Base-by-base conservation (phyloP, 1,284 basidiomycete genomes). In the Irpex lacteus region DNA sequence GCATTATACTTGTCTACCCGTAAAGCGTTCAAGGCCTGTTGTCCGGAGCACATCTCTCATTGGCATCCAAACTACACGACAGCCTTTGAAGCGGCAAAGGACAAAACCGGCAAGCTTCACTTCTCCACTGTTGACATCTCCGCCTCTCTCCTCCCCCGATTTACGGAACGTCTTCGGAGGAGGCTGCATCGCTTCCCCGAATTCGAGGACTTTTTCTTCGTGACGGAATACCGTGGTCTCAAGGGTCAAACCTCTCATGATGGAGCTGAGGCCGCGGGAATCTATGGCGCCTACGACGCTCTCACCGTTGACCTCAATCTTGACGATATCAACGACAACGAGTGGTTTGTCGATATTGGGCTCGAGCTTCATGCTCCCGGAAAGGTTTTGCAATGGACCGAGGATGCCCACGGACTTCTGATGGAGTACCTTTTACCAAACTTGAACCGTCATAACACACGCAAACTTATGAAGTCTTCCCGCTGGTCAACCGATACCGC, bases 291-390 rank as follows among this genome's bases (percentile, higher is more conserved):
- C 9, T 38, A 58, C 7, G 44, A 63, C 7, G 56, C 21, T 11
- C 13, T 47, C 15, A 19, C 38, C 18, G 26, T 26, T 9, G 18
- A 34, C 13, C 6, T 64, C 18, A 50, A 64, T 34, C 7, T 36
- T 15, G 26, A 13, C 13, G 21, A 40, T 3, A 56, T 61, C 26
- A 19, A 55, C 15, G n/a, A 32, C 11, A 19, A 36, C 5, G 58
- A 61, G 9, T 64, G 63, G 63, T 55, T 26, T 9, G 44, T 64
- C 38, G 63, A 64, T 26, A 38, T 64, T 13, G 63, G 36, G n/a
- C n/a, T 61, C 15, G 63, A 64, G 53, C 26, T 64, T 52, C 7
- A 13, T 5, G 32, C 13, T 9, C 50, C 60, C 11, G 52, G 37
- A n/a, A 15, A 9, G 7, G 60, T 61, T 6, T 34, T 63, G 32